Percentiles rank a stretch among this genome's conserved stretches.
Conservation (phyloP, 176 grass and related monocot species). For the Paspalum notatum region DNA sequence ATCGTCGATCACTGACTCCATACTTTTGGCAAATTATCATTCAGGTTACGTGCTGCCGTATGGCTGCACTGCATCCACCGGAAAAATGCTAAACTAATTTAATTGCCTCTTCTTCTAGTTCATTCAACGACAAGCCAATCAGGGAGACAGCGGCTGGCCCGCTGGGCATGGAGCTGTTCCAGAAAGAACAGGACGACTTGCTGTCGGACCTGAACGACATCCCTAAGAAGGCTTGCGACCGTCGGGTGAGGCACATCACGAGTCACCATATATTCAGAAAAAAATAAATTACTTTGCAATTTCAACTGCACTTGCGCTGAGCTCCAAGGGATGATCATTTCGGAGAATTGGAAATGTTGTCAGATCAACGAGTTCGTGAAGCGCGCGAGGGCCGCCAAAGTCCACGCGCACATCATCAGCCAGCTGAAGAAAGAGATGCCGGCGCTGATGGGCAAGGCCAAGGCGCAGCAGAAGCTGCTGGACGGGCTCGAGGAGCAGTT, state of each 20-base stretch:
- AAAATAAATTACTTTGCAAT: background rate
- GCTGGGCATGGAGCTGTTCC: slow-evolving; percentile 72
- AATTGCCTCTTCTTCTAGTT: slow-evolving; percentile 41
- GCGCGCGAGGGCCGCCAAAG: slow-evolving; percentile 66
- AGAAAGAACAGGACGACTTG: slow-evolving; percentile 80
- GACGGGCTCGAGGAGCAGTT: slow-evolving; percentile 66
- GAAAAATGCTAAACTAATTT: no score
- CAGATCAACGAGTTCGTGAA: slow-evolving; percentile 89
- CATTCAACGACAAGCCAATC: slow-evolving; percentile 90
- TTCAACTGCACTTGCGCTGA: background rate
- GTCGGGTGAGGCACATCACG: slow-evolving; percentile 50
- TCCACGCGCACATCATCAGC: slow-evolving; percentile 76
- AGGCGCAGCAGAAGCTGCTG: slow-evolving; percentile 76
- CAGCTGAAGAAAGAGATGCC: slow-evolving; percentile 87
- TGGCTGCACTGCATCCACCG: no score
- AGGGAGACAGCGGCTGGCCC: slow-evolving; percentile 65
- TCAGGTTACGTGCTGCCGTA: background rate
- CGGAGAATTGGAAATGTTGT: background rate
- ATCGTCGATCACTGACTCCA: background rate
- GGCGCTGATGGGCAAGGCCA: slow-evolving; percentile 77
- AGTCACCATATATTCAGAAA: background rate
- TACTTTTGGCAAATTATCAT: slow-evolving; percentile 6
- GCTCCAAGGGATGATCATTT: background rate
- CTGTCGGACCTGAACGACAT: slow-evolving; percentile 88
- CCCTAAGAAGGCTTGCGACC: slow-evolving; percentile 88